Conservation (phyloP, 768 basidiomycete genomes). For the Serpula lacrymans region DNA sequence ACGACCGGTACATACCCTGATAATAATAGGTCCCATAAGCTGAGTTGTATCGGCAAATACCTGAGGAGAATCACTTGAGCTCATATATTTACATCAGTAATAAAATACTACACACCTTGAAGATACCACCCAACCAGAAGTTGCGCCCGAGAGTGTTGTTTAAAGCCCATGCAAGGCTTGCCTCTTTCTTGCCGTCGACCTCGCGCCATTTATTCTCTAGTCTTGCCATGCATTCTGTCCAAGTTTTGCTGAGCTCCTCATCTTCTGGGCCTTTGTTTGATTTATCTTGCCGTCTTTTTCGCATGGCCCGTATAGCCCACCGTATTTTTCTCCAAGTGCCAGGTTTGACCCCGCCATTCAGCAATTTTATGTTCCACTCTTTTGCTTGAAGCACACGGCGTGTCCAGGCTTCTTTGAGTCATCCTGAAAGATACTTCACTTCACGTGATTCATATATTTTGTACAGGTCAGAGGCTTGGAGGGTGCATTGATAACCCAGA, state of each 20-base stretch:
- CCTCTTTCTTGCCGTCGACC: constrained; percentile 38
- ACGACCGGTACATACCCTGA: constrained; percentile 38
- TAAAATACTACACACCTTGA: constrained; percentile 40
- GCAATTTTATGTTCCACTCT: constrained; percentile 53
- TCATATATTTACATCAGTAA: not conserved
- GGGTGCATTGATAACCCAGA: constrained; percentile 66
- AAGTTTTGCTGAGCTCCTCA: too few species aligned
- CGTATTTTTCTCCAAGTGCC: constrained; percentile 30
- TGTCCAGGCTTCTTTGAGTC: constrained; percentile 55
- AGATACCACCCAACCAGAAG: constrained; percentile 62
- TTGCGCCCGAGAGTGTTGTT: constrained; percentile 55
- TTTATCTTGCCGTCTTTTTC: constrained; percentile 5
- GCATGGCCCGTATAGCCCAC: constrained; percentile 35
- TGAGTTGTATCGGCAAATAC: constrained; percentile 59
- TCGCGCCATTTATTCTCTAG: constrained; percentile 45
- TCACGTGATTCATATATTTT: constrained; percentile 52
- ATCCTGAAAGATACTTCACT: constrained; percentile 44
- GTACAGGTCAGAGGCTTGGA: constrained; percentile 77
- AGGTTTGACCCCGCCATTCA: constrained; percentile 42
- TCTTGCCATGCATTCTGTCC: constrained; percentile 20
- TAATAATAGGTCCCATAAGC: constrained; percentile 60
- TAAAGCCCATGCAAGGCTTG: constrained; percentile 57
- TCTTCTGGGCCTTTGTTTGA: too few species aligned
- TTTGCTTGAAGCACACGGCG: constrained; percentile 44
- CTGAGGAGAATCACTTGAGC: constrained; percentile 22